A percentile compares a stretch with the other conserved stretches of the same genome.
phyloP scores from a whole-genome alignment of 2,329 filamentous ascomycete species.

The Myotisia sp. region DNA sequence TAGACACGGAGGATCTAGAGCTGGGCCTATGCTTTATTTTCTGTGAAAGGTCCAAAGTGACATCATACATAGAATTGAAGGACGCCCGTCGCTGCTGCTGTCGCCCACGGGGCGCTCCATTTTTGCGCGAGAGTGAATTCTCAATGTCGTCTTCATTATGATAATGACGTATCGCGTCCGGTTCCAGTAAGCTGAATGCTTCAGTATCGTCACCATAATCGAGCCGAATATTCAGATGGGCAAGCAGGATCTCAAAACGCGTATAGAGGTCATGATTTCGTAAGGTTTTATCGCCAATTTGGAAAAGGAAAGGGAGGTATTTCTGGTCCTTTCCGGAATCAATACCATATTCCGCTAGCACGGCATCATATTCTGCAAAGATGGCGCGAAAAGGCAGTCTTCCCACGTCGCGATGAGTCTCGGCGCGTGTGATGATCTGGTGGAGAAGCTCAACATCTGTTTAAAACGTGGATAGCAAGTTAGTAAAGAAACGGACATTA shows the following conservation, averaged over 20 bases:
- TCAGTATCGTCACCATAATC: conserved; percentile 40
- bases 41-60: conserved; percentile 39
- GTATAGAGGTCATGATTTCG: conserved; percentile 47
- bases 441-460: conserved; percentile 67
- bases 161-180: conserved; percentile 1
- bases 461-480: conserved; percentile 2
- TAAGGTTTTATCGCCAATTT: conserved; percentile 50
- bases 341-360: conserved; percentile 56
- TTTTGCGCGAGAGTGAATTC: background rate
- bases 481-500: conserved; percentile 1
- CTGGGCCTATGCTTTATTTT: conserved; percentile 25
- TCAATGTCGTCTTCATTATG: background rate
- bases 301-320: conserved; percentile 64
- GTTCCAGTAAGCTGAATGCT: conserved; percentile 8
- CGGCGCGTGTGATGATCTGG: conserved; percentile 58
- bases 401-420: conserved; percentile 50
- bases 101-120: conserved; percentile 6
- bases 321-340: conserved; percentile 60
- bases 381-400: conserved; percentile 60
- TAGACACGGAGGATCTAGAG: conserved; percentile 32
- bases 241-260: conserved; percentile 56
- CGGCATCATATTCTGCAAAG: conserved; percentile 64
- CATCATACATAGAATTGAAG: conserved; percentile 40
- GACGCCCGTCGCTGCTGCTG: conserved; percentile 33
- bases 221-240: conserved; percentile 56